Base-by-base conservation (phyloP, 805 yeast species). In the Yamadazyma philogaea region DNA sequence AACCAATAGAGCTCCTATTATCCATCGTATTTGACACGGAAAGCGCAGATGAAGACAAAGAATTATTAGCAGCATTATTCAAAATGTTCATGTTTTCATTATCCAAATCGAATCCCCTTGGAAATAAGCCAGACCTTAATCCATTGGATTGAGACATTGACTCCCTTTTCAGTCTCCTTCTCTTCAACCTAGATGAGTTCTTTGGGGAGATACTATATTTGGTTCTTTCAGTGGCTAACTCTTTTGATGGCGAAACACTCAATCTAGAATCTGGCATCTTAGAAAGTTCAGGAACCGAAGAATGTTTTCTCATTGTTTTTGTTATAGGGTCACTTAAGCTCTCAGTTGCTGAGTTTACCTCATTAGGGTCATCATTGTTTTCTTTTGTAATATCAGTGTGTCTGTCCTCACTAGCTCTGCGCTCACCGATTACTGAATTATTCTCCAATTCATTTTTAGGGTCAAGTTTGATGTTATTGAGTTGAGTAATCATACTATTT, bases 61-160 rank as follows among this genome's bases (percentile, higher is more conserved):
- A 50, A 15, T 41, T 46, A 18, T 30, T 37, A 10, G 48, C 42
- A 6, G 48, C 51, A 43, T 50, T 49, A 30, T 44, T 48, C 35
- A 59, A 33, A 3, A 60, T 37, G 39, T 56, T 53, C 30, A 51
- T 45, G 46, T 67, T 66, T 38, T 67, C 72, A 39, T 68, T 59
- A 46, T 68, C 72, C 35, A 64, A 48, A 42, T 68, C 73, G 31
- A 40, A n/a, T 12, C 28, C 34, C 28, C 21, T 43, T 18, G 12
- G 37, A 8, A 16, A 14, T 6, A 10, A 20, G 4, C n/a, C 7
- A 11, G 37, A 12, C 20, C 7, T 21, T 4, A 19, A 8, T 11
- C 3, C 10, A 18, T 30, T 39, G 7, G 34, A 16, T 19, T 20
- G 26, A 21, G 30, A 14, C 12, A 18, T 22, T 6, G 41, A 36